Evolutionary conservation across 306 rosid genomes (phyloP).

Genomic region (Crotalaria pallida): DNA sequence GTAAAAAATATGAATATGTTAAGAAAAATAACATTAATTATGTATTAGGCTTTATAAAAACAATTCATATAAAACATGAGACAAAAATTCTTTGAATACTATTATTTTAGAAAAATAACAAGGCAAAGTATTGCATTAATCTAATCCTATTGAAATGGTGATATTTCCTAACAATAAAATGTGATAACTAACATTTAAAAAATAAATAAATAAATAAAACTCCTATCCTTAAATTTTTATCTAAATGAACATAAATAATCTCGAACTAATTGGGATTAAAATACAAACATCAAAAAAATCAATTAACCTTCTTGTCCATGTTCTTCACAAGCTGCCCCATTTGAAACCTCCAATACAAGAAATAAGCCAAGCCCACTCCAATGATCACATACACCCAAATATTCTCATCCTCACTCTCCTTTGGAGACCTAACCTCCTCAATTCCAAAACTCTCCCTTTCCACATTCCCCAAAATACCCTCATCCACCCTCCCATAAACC

Average conservation of each 20-base stretch:
- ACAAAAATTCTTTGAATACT: too few relatives aligned
- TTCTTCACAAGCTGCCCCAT: constrained; percentile 50
- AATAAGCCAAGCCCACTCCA: constrained; percentile 63
- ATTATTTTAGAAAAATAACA: too few relatives aligned
- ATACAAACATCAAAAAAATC: neutral
- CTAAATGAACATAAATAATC: neutral
- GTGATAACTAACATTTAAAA: too few relatives aligned
- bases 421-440: constrained; percentile 46
- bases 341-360: constrained; percentile 77
- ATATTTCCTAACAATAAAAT: neutral
- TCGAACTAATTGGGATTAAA: neutral
- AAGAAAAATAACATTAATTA: too few relatives aligned
- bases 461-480: constrained; percentile 40
- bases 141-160: neutral
- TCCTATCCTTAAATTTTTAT: neutral
- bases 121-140: too few relatives aligned
- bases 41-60: too few relatives aligned
- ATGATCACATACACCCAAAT: constrained; percentile 61
- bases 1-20: too few relatives aligned
- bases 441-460: constrained; percentile 59
- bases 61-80: too few relatives aligned
- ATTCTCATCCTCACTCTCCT: constrained; percentile 44
- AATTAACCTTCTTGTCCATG: constrained; percentile 56
- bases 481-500: constrained; percentile 42
- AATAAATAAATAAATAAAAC: too few relatives aligned